phyloP scores from a whole-genome alignment of 2,329 filamentous ascomycete genomes.

The Botrytis hyacinthi region DNA sequence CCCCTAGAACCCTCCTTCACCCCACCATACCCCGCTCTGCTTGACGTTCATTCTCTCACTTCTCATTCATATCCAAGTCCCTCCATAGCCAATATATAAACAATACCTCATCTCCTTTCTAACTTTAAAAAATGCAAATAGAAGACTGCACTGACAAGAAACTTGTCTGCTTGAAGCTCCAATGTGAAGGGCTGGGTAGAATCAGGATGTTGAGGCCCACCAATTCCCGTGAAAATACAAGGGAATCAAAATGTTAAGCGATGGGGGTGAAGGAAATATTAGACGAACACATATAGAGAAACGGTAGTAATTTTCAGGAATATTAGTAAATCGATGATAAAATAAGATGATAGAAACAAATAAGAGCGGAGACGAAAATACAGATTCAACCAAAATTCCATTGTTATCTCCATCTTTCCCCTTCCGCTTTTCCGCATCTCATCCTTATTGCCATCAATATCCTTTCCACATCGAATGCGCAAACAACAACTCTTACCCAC shows the following conservation, averaged over 20 bases:
- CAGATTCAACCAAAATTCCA: neutral
- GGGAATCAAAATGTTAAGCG: neutral
- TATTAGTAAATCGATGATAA: neutral
- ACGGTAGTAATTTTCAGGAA: neutral
- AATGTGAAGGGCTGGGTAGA: neutral
- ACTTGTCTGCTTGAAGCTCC: neutral
- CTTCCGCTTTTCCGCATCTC: no score
- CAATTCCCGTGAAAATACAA: neutral
- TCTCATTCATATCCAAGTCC: neutral
- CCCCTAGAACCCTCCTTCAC: neutral
- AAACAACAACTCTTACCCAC: neutral
- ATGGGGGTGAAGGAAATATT: fast-evolving
- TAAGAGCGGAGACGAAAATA: neutral
- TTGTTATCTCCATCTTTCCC: no score
- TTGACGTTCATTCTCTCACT: fast-evolving
- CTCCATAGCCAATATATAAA: neutral
- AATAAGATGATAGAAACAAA: fast-evolving
- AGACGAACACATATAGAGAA: neutral
- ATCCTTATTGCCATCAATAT: no score
- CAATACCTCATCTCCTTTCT: neutral
- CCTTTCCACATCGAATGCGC: neutral
- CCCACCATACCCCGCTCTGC: no score
- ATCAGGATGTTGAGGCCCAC: neutral
- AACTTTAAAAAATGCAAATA: neutral
- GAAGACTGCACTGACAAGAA: fast-evolving